Evolutionary conservation across 2,329 filamentous ascomycete species (phyloP).

Genomic region (Pyrenophora seminiperda): DNA sequence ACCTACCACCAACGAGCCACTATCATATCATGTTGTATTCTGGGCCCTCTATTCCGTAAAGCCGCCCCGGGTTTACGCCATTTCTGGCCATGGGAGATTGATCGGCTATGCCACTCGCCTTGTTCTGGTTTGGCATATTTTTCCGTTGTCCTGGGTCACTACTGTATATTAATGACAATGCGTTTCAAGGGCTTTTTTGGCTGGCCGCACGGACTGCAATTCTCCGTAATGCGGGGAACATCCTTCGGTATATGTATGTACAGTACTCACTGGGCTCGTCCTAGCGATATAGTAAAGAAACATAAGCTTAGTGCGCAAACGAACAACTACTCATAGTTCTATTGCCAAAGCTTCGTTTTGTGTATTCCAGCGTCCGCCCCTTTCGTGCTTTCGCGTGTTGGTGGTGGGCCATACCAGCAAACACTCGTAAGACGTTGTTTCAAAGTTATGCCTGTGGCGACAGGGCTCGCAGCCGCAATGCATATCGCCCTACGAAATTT

Average conservation of each 20-base stretch:
- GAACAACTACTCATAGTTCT: neutral
- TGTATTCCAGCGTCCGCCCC: neutral
- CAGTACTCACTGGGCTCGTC: neutral
- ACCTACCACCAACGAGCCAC: neutral
- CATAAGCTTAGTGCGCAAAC: conserved; percentile 6
- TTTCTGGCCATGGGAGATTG: conserved; percentile 8
- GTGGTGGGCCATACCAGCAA: neutral
- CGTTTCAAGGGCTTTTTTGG: conserved; percentile 8
- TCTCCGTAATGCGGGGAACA: conserved; percentile 13
- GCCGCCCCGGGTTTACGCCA: neutral
- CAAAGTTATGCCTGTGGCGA: neutral
- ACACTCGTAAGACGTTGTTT: neutral
- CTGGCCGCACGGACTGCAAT: conserved; percentile 9
- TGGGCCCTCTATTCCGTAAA: neutral
- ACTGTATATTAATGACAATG: conserved; percentile 16
- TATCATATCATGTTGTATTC: neutral
- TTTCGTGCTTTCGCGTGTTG: neutral
- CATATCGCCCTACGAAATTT: conserved; percentile 7
- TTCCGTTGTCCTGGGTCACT: conserved; percentile 10
- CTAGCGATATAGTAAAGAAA: neutral
- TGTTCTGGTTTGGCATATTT: conserved; percentile 8
- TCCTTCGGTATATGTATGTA: no score
- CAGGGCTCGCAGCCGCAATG: neutral
- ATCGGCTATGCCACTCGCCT: conserved; percentile 4
- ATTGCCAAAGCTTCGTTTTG: neutral